phyloP scores from a whole-genome alignment of 495 filamentous ascomycete genomes.

The Penicillium crystallinum region DNA sequence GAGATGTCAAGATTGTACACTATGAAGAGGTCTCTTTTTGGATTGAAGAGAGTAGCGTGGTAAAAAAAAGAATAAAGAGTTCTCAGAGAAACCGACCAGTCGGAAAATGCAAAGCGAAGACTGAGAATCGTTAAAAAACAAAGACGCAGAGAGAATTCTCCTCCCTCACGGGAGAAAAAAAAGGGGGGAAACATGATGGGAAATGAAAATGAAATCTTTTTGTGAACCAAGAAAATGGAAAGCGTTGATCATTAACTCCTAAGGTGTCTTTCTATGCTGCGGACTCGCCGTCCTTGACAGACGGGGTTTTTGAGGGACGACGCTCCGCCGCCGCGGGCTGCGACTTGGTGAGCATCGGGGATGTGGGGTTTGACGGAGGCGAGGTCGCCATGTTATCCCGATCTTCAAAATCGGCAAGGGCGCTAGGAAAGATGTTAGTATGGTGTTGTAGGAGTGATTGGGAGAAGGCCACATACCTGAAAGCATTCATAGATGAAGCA shows the following conservation, averaged over 20 bases:
- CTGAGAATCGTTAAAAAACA: constrained; percentile 18
- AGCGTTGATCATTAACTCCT: constrained; percentile 43
- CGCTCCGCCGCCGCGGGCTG: constrained; percentile 42
- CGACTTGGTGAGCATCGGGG: constrained; percentile 51
- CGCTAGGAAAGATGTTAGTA: constrained; percentile 38
- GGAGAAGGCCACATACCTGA: constrained; percentile 57
- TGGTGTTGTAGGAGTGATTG: neutral
- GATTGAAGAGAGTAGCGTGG: neutral
- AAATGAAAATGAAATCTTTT: constrained; percentile 34
- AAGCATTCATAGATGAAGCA: constrained; percentile 73
- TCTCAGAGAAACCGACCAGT: constrained; percentile 28
- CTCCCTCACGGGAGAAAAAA: constrained; percentile 10
- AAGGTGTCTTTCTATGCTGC: constrained; percentile 40
- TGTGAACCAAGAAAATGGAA: constrained; percentile 30
- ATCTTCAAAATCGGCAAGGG: constrained; percentile 53
- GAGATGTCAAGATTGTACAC: constrained; percentile 34
- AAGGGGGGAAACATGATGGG: constrained; percentile 19
- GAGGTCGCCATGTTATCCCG: constrained; percentile 54
- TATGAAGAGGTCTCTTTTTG: constrained; percentile 18
- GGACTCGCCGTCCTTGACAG: constrained; percentile 38
- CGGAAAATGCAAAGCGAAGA: constrained; percentile 26
- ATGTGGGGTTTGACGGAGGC: constrained; percentile 54
- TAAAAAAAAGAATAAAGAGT: constrained; percentile 9
- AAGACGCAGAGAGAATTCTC: constrained; percentile 11
- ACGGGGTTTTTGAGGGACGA: constrained; percentile 46